Base-by-base conservation (phyloP, 73 alveolate genomes). In the Symbiodinium natans region DNA sequence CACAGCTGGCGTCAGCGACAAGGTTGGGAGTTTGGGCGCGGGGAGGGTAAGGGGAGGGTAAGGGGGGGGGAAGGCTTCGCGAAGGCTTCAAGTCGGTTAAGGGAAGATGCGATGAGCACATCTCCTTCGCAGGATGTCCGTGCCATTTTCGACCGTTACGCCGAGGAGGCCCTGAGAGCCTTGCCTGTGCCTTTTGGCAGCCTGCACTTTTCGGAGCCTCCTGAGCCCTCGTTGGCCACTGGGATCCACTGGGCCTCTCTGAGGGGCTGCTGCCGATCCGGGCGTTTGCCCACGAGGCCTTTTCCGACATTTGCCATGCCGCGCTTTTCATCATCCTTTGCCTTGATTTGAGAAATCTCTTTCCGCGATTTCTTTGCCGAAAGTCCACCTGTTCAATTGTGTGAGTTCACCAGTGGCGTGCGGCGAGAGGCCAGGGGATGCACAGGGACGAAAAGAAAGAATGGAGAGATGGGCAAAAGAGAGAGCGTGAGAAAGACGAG, bases 121-220 rank as follows among this genome's bases (percentile, higher is more conserved):
- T 46, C 13, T 54, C 29, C 21, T 54, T 54, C 74, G 21, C 86
- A 88, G 95, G 95, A 88, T 43, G 46, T 88, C 46, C 85, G 68
- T 1, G 86, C 86, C 86, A 59, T 88, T 73, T 88, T 88, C 36
- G 95, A 88, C 29, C 95, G 95, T 10, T 88, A 88, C 74, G 95
- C 95, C 10, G 95, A 88, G 42, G 85, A 59, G 95, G 95, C 41
- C 77, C 36, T 19, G 77, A 21, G 31, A 59, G 77, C 77, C 5
- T 19, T 59, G 27, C 8, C 8, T 17, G 21, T 46, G 59, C 13
- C 13, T 46, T 46, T 46, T 46, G 59, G 59, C 59, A 9, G 17
- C 63, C 17, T 48, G 23, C 8, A 17, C 23, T 48, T 8, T 48
- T 48, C 23, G 63, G 63, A 8, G 63, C 8, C 63, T 17, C 63